Percentiles rank a stretch among this genome's conserved stretches.
phyloP scores from a whole-genome alignment of 2,329 filamentous ascomycete species.

The Fusarium hostae region DNA sequence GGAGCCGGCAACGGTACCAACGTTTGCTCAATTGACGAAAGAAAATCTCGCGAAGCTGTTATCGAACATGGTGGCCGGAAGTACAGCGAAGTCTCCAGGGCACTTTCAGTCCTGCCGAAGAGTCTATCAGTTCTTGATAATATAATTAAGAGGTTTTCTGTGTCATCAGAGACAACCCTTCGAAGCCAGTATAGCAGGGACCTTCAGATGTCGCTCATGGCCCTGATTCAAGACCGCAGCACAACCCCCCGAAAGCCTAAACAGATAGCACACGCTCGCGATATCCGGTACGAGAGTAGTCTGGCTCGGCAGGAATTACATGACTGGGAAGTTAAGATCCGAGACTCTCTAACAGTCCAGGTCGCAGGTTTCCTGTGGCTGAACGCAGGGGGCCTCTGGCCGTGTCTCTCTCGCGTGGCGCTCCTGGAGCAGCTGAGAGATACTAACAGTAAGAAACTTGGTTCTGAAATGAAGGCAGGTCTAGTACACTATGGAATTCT shows the following conservation, averaged over 20 bases:
- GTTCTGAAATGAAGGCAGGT: background rate
- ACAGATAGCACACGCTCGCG: background rate
- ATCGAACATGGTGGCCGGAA: too few relatives aligned
- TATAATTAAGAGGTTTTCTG: background rate
- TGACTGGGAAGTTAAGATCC: background rate
- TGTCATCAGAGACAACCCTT: constrained; percentile 8
- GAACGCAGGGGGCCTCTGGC: constrained; percentile 54
- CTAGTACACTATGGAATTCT: constrained; percentile 57
- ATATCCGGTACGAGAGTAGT: background rate
- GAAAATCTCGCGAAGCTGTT: background rate
- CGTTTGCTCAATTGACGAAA: background rate
- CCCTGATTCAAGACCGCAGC: constrained; percentile 1
- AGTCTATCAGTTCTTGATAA: background rate
- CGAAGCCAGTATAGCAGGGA: constrained; percentile 30
- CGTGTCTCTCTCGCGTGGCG: constrained; percentile 54
- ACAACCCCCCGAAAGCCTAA: background rate
- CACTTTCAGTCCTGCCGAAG: background rate
- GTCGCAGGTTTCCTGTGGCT: constrained; percentile 51
- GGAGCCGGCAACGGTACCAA: fast-evolving
- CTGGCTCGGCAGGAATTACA: too few relatives aligned
- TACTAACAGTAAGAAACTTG: constrained; percentile 48
- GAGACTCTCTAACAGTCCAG: background rate
- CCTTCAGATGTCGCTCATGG: constrained; percentile 14
- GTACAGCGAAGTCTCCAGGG: too few relatives aligned
- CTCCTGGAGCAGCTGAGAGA: constrained; percentile 60